Base-by-base conservation (phyloP, 257 asterid genomes). In the Jasminum sambac region DNA sequence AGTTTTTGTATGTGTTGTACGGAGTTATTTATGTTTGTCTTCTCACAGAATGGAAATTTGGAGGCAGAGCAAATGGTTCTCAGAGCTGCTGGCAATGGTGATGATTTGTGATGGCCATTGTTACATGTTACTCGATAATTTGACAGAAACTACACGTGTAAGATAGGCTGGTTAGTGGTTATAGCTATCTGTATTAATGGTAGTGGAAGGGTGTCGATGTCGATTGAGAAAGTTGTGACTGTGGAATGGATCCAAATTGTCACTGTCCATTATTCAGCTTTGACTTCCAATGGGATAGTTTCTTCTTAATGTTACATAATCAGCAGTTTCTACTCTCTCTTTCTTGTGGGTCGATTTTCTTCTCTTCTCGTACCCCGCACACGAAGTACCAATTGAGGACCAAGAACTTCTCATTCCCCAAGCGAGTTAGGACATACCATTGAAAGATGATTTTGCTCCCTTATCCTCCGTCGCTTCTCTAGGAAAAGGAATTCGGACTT, bases 21-120 rank as follows among this genome's bases (percentile, higher is more conserved):
- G 8, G 13, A 52, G 41, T 41, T 4, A 63, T 60, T 69, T 38
- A 41, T 50, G 64, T 24, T 21, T 30, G 6, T 50, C 37, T 61
- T 52, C 21, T 52, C 38, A 71, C 85, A 86, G 86, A 84, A 71
- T 34, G 90, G 83, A 64, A 81, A 77, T 70, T 66, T 79, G 37
- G 87, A 81, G 83, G 85, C 83, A n/a, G 85, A 81, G 52, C 85
- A 80, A 69, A 78, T 79, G 87, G 87, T 77, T 50, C 36, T 67
- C 63, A 77, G 78, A 50, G 83, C 74, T 37, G 82, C 84, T 11
- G 84, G 76, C 67, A 78, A 78, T 42, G 85, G 82, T 63, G 76
- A 78, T 7, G 89, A 83, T 55, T 83, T 88, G 4, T 74, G 82
- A n/a, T 83, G 80, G 80, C 63, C 41, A 36, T 24, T 12, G 12